Conservation (phyloP, 345 rosid genomes). For the Brassica incana region DNA sequence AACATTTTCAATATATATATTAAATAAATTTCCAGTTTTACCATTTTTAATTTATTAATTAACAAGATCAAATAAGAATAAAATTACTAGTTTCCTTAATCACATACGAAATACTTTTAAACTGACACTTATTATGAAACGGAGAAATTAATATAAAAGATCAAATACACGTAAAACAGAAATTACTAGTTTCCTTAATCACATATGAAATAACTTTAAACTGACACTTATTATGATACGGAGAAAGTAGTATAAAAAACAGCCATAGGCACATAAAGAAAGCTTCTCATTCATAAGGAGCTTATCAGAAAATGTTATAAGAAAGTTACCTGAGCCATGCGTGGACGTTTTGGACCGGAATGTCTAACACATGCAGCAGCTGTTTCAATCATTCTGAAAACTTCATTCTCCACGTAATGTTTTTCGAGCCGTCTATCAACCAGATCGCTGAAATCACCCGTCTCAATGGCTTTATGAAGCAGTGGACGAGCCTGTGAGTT, state of each 20-base stretch:
- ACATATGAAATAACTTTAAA: no score
- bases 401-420: conserved; percentile 69
- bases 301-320: background rate
- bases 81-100: no score
- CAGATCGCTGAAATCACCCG: conserved; percentile 59
- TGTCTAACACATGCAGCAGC: conserved; percentile 98
- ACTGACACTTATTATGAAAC: no score
- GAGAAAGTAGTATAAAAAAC: background rate
- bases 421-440: conserved; percentile 75
- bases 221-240: no score
- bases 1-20: no score
- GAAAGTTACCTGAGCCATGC: conserved; percentile 75
- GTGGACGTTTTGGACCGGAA: conserved; percentile 82
- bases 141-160: background rate
- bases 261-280: background rate
- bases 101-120: no score
- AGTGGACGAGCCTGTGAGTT: conserved; percentile 73
- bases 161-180: no score
- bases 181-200: no score
- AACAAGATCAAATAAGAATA: background rate
- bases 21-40: no score
- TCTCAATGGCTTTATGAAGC: conserved; percentile 69
- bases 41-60: no score
- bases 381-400: conserved; percentile 81
- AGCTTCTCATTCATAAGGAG: background rate